Evolutionary conservation across 805 yeast genomes (phyloP).

Genomic region (Tanozyma kutaoensis): DNA sequence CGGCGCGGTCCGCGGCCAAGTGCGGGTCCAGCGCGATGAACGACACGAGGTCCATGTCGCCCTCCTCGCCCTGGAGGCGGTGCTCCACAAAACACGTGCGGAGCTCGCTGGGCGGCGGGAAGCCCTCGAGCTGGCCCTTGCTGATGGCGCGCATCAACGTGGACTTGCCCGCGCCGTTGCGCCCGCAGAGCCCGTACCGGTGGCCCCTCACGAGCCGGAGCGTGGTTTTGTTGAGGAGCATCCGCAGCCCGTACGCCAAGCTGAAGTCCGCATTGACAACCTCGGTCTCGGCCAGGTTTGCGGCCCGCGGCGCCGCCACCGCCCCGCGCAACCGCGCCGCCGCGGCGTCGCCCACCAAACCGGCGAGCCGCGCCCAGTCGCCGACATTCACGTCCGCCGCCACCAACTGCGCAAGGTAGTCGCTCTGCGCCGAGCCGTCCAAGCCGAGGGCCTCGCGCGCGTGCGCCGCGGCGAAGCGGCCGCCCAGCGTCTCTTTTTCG

Average conservation of each 20-base stretch:
- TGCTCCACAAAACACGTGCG: constrained; percentile 97
- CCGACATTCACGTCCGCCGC: constrained; percentile 30
- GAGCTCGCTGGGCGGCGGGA: constrained; percentile 79
- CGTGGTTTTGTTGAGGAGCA: constrained; percentile 88
- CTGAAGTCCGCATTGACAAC: constrained; percentile 93
- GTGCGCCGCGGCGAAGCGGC: constrained; percentile 61
- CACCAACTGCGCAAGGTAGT: constrained; percentile 31
- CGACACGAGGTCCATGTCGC: constrained; percentile 74
- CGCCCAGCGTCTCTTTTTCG: constrained; percentile 51
- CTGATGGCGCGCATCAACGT: constrained; percentile 95
- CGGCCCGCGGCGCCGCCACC: no score
- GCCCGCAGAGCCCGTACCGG: constrained; percentile 94
- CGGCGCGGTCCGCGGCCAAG: constrained; percentile 47
- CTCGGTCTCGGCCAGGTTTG: constrained; percentile 18
- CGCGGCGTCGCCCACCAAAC: constrained; percentile 8
- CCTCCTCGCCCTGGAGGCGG: constrained; percentile 89
- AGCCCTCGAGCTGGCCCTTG: constrained; percentile 93
- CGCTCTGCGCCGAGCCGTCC: no score
- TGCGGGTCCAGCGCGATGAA: constrained; percentile 89
- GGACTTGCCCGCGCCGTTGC: constrained; percentile 98
- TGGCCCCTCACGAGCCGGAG: constrained; percentile 85
- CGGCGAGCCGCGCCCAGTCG: constrained; percentile 32
- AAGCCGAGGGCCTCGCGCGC: constrained; percentile 51
- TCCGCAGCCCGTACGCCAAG: constrained; percentile 93
- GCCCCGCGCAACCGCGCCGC: background rate